Conservation (phyloP, 1,284 basidiomycete species). For the Pseudozyma pruni region DNA sequence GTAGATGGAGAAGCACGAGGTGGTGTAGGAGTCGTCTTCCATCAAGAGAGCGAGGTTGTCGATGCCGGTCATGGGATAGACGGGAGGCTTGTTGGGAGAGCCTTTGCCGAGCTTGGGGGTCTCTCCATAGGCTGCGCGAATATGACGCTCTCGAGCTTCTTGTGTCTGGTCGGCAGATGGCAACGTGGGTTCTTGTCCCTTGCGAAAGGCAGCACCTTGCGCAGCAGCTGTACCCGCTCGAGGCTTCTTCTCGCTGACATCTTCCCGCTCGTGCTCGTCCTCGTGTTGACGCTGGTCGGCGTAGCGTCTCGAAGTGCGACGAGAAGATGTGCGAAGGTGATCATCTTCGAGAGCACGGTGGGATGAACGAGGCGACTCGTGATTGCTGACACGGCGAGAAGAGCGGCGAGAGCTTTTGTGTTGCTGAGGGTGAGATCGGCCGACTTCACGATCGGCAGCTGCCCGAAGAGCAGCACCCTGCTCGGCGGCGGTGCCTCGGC, state of each 20-base stretch:
- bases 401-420: slow-evolving; percentile 22
- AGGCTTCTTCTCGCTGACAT: slow-evolving; percentile 14
- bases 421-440: slow-evolving; percentile 1
- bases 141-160: slow-evolving; percentile 35
- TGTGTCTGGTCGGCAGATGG: slow-evolving; percentile 26
- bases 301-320: slow-evolving; percentile 20
- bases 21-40: slow-evolving; percentile 64
- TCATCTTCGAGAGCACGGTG: slow-evolving; percentile 12
- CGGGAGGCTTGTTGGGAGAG: slow-evolving; percentile 46
- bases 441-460: slow-evolving; percentile 33
- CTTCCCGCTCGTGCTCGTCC: background rate
- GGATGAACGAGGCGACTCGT: slow-evolving; percentile 20
- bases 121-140: slow-evolving; percentile 38
- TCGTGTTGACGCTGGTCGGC: background rate
- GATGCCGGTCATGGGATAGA: slow-evolving; percentile 62
- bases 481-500: slow-evolving; percentile 44
- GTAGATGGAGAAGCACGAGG: slow-evolving; percentile 67
- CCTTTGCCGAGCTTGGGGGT: slow-evolving; percentile 44
- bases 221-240: slow-evolving; percentile 32
- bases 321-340: slow-evolving; percentile 5
- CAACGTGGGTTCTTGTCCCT: slow-evolving; percentile 13
- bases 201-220: slow-evolving; percentile 41
- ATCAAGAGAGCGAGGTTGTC: slow-evolving; percentile 65
- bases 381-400: slow-evolving; percentile 21
- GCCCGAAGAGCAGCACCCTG: slow-evolving; percentile 51